Conservation (phyloP, 2,329 filamentous ascomycete genomes). For the Fusarium sp. region DNA sequence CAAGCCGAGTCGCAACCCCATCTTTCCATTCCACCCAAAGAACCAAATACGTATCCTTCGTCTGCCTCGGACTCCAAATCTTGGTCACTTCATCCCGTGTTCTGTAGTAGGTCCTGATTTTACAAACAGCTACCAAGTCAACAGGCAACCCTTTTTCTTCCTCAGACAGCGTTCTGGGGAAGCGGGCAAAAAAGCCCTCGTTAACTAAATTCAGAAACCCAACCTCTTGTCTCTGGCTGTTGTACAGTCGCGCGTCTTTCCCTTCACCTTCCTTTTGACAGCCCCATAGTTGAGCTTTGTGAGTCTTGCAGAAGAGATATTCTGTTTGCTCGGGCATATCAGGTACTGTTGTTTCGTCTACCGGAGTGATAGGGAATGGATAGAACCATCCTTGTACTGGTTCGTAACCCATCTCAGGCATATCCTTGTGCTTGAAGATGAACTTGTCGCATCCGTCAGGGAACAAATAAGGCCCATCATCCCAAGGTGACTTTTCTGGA, state of each 20-base stretch:
- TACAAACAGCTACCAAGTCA: constrained; percentile 7
- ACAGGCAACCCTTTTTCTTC: background rate
- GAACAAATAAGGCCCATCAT: background rate
- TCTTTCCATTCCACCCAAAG: constrained; percentile 23
- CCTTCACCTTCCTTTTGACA: background rate
- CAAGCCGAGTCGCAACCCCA: constrained; percentile 5
- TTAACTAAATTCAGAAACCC: background rate
- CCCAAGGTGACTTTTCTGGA: background rate
- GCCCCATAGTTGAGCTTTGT: background rate
- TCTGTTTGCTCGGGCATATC: constrained; percentile 25
- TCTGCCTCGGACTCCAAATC: background rate
- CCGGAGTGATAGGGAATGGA: constrained; percentile 5
- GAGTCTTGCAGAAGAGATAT: constrained; percentile 18
- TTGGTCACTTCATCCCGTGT: background rate
- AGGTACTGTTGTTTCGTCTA: constrained; percentile 4
- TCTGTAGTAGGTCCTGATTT: background rate
- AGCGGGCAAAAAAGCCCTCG: background rate
- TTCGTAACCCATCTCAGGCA: too few relatives aligned
- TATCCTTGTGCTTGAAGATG: background rate
- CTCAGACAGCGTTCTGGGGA: background rate
- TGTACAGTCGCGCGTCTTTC: background rate
- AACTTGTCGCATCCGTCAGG: constrained; percentile 12
- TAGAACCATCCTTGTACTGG: constrained; percentile 1
- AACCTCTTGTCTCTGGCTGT: background rate
- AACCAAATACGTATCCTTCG: background rate